Evolutionary conservation across 106 monocot species (phyloP).

Genomic region (Posidonia australis): DNA sequence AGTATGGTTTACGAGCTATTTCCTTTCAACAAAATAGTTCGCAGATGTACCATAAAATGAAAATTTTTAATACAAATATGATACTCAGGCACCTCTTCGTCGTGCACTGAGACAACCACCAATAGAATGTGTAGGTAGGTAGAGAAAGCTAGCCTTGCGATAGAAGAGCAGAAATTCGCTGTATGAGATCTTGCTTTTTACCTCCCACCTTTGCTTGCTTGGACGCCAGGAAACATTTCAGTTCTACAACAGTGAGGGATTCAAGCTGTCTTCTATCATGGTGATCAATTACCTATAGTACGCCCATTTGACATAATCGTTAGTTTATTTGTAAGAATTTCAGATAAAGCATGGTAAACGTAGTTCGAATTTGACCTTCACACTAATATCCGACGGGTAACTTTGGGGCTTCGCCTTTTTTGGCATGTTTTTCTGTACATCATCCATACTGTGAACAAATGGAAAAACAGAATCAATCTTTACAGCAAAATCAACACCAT

Average conservation of each 20-base stretch:
- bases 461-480: not conserved
- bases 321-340: not conserved
- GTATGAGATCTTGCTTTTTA: constrained; percentile 61
- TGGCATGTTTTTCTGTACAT: not conserved
- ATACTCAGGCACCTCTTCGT: too few relatives aligned
- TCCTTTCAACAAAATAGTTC: too few relatives aligned
- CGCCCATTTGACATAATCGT: not conserved
- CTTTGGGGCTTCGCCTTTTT: not conserved
- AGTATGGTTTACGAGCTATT: too few relatives aligned
- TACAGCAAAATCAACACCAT: too few relatives aligned
- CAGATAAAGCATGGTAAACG: not conserved
- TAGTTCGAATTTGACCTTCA: not conserved
- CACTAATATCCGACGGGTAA: not conserved
- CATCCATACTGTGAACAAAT: not conserved
- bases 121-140: too few relatives aligned
- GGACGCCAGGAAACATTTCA: constrained; percentile 52
- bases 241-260: constrained; percentile 58
- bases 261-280: constrained; percentile 44
- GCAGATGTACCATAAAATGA: too few relatives aligned
- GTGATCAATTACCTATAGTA: constrained; percentile 27
- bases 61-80: too few relatives aligned
- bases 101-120: too few relatives aligned
- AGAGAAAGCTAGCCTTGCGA: not conserved
- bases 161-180: constrained; percentile 30
- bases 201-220: constrained; percentile 78